These are phyloP conservation scores for Crithidia acanthocephali DNA, from an alignment of 208 protist genomes.

Conservation along the genomic window DNA sequence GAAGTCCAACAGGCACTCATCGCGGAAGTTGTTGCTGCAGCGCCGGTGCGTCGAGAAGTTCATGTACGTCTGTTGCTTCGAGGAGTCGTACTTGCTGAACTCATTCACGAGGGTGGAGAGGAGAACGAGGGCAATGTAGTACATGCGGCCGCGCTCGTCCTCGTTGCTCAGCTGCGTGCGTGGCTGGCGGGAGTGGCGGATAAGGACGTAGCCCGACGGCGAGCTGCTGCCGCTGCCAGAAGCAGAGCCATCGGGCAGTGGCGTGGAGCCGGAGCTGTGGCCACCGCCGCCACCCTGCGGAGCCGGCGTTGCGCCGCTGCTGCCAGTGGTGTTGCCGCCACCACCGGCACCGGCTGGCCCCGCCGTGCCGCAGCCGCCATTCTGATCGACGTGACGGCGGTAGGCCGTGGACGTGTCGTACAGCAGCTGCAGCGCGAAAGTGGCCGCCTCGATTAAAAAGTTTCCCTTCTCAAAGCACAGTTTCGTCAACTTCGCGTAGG, in stretches of 20 bases:
- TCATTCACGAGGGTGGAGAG: conserved; percentile 66
- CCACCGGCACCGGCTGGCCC: not conserved
- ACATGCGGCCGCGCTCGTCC: conserved; percentile 26
- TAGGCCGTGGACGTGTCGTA: conserved; percentile 27
- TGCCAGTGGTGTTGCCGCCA: not conserved
- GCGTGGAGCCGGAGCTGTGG: conserved; percentile 17
- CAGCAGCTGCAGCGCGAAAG: conserved; percentile 60
- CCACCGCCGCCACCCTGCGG: not conserved
- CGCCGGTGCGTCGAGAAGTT: conserved; percentile 76
- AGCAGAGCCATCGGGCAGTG: conserved; percentile 4
- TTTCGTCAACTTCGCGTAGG: conserved; percentile 73
- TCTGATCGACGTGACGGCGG: conserved; percentile 23
- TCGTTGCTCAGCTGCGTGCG: conserved; percentile 13
- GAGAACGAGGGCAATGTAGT: conserved; percentile 53
- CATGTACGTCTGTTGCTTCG: conserved; percentile 68
- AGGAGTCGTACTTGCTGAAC: conserved; percentile 76
- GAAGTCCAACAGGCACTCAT: conserved; percentile 66
- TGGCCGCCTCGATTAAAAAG: conserved; percentile 49
- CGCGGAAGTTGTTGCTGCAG: conserved; percentile 82
- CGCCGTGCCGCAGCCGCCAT: conserved; percentile 29
- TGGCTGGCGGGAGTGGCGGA: conserved; percentile 21
- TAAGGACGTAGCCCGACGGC: conserved; percentile 21
- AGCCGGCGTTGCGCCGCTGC: not conserved
- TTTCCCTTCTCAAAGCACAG: conserved; percentile 70
- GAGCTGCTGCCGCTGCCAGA: not conserved